Percentiles rank a stretch among this genome's conserved stretches.
phyloP scores from a whole-genome alignment of 2,329 filamentous ascomycete species.

The Dactylellina sp. region DNA sequence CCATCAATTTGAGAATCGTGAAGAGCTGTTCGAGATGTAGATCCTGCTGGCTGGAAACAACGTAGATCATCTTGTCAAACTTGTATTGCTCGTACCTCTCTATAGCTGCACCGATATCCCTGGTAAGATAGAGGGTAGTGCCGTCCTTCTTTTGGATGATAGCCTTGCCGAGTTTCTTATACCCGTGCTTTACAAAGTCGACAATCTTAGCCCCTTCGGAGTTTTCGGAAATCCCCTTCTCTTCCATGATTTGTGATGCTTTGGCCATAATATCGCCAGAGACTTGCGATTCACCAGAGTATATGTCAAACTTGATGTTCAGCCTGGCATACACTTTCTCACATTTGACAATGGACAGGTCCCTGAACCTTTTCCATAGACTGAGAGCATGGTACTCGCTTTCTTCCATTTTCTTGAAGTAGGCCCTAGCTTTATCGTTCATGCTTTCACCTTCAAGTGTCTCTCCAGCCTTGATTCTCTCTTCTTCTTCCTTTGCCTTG shows the following conservation, averaged over 20 bases:
- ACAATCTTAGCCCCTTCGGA: constrained; percentile 79
- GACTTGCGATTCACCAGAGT: constrained; percentile 80
- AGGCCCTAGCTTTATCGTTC: constrained; percentile 79
- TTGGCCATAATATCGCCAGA: constrained; percentile 74
- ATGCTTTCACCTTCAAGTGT: constrained; percentile 59
- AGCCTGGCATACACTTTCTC: constrained; percentile 76
- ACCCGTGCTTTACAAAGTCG: constrained; percentile 76
- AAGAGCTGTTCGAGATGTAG: constrained; percentile 79
- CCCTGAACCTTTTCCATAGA: constrained; percentile 75
- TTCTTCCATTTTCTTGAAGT: constrained; percentile 79
- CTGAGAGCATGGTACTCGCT: constrained; percentile 72
- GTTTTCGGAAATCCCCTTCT: constrained; percentile 75
- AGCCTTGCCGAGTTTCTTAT: constrained; percentile 76
- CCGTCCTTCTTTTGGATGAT: constrained; percentile 80
- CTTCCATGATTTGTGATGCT: constrained; percentile 72
- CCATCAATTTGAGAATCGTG: constrained; percentile 80
- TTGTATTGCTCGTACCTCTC: constrained; percentile 72
- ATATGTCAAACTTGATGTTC: constrained; percentile 77
- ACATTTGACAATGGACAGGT: constrained; percentile 76
- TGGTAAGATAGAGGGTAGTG: constrained; percentile 80
- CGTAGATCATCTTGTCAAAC: constrained; percentile 84
- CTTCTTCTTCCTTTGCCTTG: constrained; percentile 68
- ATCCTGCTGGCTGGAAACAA: constrained; percentile 78
- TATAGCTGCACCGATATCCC: constrained; percentile 80
- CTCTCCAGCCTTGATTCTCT: constrained; percentile 63